phyloP scores from a whole-genome alignment of 345 rosid genomes.

The Bruguiera gymnorhiza region DNA sequence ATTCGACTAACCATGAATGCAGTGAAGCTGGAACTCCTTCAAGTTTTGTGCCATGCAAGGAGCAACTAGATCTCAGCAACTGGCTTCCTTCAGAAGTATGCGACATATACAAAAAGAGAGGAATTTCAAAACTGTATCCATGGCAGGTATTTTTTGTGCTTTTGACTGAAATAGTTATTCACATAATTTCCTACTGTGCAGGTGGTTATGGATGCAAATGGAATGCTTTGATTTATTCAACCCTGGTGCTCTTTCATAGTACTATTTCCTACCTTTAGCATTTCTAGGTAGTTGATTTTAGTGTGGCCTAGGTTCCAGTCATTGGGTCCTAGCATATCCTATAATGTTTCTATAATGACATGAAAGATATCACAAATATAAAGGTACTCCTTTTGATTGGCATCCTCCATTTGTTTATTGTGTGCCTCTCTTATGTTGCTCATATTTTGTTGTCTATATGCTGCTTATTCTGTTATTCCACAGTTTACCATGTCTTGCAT shows the following conservation, averaged over 20 bases:
- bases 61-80: conserved; percentile 46
- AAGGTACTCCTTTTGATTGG: background rate
- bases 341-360: no score
- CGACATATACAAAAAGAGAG: conserved; percentile 66
- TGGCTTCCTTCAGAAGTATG: conserved; percentile 93
- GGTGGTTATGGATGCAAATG: background rate
- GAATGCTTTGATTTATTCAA: background rate
- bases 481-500: background rate
- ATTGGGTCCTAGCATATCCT: no score
- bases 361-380: no score
- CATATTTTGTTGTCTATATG: background rate
- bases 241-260: background rate
- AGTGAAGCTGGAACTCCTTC: conserved; percentile 68
- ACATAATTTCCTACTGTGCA: background rate
- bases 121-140: conserved; percentile 75
- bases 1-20: conserved; percentile 29
- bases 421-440: background rate
- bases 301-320: no score
- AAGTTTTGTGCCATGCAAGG: conserved; percentile 48
- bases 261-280: no score
- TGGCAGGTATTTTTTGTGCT: conserved; percentile 72
- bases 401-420: background rate
- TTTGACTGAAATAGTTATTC: background rate
- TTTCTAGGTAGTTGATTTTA: no score
- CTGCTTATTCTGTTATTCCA: background rate